These are phyloP conservation scores for Telopea speciosissima DNA, from an alignment of 177 flowering plant species.

Conservation along the genomic window DNA sequence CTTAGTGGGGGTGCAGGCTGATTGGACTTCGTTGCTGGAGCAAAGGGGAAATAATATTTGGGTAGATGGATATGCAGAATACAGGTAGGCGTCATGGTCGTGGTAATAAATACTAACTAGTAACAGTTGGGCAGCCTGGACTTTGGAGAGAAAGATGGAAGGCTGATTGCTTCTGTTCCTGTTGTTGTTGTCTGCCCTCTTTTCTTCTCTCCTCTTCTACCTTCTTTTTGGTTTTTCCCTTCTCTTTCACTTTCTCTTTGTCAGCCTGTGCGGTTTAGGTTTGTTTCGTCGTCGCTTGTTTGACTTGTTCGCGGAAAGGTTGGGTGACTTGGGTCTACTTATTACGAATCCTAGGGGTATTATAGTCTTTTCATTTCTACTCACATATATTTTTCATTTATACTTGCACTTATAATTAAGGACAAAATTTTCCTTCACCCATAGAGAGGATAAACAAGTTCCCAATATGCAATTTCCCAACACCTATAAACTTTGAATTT, in stretches of 20 bases:
- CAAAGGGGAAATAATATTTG: too few species aligned
- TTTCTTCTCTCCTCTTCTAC: background rate
- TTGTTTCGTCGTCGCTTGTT: constrained; percentile 30
- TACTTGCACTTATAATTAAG: too few species aligned
- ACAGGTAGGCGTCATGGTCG: background rate
- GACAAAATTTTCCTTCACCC: too few species aligned
- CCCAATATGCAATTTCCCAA: too few species aligned
- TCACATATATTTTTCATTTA: too few species aligned
- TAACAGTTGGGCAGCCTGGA: too few species aligned
- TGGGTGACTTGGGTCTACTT: background rate
- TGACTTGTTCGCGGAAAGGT: constrained; percentile 16
- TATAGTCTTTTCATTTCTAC: too few species aligned
- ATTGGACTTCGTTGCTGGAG: too few species aligned
- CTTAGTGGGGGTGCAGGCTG: background rate
- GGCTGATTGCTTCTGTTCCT: background rate
- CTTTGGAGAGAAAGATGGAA: background rate
- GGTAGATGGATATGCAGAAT: background rate
- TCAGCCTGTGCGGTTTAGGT: background rate
- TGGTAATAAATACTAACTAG: background rate
- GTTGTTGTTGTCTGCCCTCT: background rate
- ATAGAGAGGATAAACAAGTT: too few species aligned
- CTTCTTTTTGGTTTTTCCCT: background rate
- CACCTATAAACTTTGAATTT: too few species aligned
- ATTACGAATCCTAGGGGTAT: too few species aligned
- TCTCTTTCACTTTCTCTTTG: background rate